Percentiles rank a stretch among this genome's conserved stretches.
Evolutionary conservation across 768 basidiomycete genomes (phyloP).

Genomic region (Boletus barrowsii): DNA sequence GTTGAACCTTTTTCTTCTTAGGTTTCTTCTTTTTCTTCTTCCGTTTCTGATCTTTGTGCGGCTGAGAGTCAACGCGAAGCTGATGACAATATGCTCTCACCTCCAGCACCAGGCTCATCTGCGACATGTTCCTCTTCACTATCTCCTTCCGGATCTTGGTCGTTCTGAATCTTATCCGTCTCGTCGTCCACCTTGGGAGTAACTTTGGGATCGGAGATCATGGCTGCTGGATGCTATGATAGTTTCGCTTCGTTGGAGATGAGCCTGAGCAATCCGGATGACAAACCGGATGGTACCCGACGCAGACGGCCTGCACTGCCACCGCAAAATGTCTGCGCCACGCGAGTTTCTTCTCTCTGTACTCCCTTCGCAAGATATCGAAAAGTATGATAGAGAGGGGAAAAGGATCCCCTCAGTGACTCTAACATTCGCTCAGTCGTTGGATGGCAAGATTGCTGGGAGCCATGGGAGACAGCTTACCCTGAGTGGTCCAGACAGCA

Average conservation of each 20-base stretch:
- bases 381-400: conserved; percentile 15
- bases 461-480: conserved; percentile 67
- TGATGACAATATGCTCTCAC: conserved; percentile 22
- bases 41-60: conserved; percentile 56
- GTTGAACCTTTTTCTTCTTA: conserved; percentile 78
- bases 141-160: conserved; percentile 27
- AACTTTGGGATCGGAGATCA: conserved; percentile 20
- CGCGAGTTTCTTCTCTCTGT: conserved; percentile 30
- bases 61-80: not conserved
- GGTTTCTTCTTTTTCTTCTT: conserved; percentile 96
- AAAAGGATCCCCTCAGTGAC: conserved; percentile 59
- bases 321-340: conserved; percentile 3
- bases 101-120: conserved; percentile 24
- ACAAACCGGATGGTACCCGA: too few species aligned
- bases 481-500: conserved; percentile 82
- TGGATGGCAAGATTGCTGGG: conserved; percentile 88
- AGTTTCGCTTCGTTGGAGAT: not conserved
- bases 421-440: conserved; percentile 80
- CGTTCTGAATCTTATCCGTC: conserved; percentile 10
- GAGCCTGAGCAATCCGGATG: too few species aligned
- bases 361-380: conserved; percentile 14
- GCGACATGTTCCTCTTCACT: conserved; percentile 33
- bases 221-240: not conserved
- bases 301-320: not conserved
- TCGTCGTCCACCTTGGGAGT: conserved; percentile 14